These are phyloP conservation scores for Rhynchospora pubera DNA, from an alignment of 176 grass and related monocot species.

Conservation along the genomic window DNA sequence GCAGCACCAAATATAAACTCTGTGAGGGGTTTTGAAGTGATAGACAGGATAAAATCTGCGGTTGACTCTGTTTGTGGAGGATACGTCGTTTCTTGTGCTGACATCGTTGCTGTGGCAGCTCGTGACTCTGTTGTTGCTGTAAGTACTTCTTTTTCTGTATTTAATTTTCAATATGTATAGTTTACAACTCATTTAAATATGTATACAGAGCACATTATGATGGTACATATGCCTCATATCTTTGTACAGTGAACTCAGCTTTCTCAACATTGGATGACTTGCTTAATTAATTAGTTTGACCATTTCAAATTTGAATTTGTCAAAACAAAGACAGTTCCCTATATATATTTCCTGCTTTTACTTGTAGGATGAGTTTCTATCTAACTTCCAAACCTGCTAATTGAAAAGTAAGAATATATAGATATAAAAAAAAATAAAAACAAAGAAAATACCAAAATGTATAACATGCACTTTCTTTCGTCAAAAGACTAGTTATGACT, in stretches of 20 bases:
- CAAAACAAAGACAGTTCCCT: background rate
- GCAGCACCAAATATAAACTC: conserved; percentile 66
- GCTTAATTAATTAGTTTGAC: background rate
- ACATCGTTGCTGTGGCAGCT: conserved; percentile 53
- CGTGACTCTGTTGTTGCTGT: conserved; percentile 69
- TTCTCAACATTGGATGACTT: background rate
- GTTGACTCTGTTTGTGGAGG: conserved; percentile 44
- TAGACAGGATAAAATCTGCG: conserved; percentile 60
- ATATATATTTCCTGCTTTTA: background rate
- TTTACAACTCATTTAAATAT: background rate
- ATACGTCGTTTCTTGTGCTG: conserved; percentile 66
- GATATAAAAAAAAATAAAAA: background rate
- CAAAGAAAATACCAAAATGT: background rate
- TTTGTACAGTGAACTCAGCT: background rate
- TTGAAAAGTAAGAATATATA: background rate
- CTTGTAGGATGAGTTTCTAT: background rate
- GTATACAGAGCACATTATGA: background rate
- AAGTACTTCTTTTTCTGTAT: background rate
- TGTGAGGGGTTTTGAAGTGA: conserved; percentile 54
- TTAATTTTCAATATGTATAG: background rate
- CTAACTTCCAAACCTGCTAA: background rate
- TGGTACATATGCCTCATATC: background rate
- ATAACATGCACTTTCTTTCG: no score
- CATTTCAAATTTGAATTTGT: background rate
- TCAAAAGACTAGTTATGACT: no score